Conservation (phyloP, 176 grass and related monocot species). For the Dactylis glomerata region DNA sequence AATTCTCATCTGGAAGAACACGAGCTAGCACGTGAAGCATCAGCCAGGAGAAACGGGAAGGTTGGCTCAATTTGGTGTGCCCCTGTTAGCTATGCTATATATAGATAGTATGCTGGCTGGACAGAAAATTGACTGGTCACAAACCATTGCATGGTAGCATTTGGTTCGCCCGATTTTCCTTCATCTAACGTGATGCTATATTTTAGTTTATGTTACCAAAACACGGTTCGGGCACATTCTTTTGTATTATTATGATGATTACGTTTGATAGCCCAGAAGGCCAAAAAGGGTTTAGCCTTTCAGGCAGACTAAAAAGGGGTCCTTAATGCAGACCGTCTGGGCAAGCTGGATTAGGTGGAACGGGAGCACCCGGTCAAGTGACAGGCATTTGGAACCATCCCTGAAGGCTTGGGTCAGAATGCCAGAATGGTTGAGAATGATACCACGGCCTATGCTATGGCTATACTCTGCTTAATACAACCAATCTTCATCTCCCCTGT, state of each 20-base stretch:
- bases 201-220: not conserved
- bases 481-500: not conserved
- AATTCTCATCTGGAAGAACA: not conserved
- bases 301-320: not conserved
- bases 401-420: not conserved
- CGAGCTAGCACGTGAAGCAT: conserved; percentile 8
- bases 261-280: not conserved
- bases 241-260: not conserved
- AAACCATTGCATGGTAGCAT: not conserved
- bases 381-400: not conserved
- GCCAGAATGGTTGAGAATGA: not conserved
- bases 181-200: not conserved
- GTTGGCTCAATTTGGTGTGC: not conserved
- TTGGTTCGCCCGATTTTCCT: not conserved
- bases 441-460: not conserved
- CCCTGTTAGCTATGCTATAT: conserved; percentile 8
- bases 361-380: not conserved
- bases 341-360: not conserved
- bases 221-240: not conserved
- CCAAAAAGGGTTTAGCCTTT: not conserved
- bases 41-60: not conserved
- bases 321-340: not conserved
- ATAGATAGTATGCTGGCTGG: not conserved
- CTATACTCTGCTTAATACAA: not conserved
- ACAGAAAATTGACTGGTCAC: not conserved